These are phyloP conservation scores for Luffa aegyptiaca DNA, from an alignment of 306 rosid species.

Conservation along the genomic window DNA sequence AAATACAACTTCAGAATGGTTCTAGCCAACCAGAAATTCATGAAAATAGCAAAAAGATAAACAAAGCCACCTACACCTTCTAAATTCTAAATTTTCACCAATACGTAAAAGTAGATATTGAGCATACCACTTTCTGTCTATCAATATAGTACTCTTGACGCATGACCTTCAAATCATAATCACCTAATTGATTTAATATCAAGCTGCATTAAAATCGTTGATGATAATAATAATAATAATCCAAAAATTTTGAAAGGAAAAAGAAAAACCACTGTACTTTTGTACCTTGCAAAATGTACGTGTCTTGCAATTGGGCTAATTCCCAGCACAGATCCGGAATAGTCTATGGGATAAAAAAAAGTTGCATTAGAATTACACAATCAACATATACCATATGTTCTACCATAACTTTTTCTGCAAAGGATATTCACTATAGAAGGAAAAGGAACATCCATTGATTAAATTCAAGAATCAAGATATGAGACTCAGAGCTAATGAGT, in stretches of 20 bases:
- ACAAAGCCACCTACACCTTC: background rate
- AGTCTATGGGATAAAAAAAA: constrained; percentile 34
- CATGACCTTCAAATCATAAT: constrained; percentile 96
- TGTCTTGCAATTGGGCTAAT: constrained; percentile 95
- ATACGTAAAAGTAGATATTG: background rate
- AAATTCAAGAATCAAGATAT: background rate
- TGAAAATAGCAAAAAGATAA: background rate
- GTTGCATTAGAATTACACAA: background rate
- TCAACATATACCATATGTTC: background rate
- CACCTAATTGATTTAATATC: constrained; percentile 46
- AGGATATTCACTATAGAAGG: background rate
- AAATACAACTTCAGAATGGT: background rate
- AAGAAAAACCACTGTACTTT: background rate
- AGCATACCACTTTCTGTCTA: constrained; percentile 74
- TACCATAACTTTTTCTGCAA: background rate
- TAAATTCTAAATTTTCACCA: background rate
- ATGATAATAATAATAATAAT: constrained; percentile 10
- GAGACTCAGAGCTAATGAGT: background rate
- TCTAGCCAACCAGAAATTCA: background rate
- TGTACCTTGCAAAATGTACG: constrained; percentile 89
- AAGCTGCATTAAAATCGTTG: constrained; percentile 11
- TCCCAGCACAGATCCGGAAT: constrained; percentile 97
- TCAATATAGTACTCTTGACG: constrained; percentile 91
- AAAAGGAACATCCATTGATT: background rate
- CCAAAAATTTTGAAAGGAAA: background rate